Percentiles rank a stretch among this genome's conserved stretches.
Evolutionary conservation across 2,329 filamentous ascomycete species (phyloP).

Genomic region (Pseudophaeomoniella oleicola): DNA sequence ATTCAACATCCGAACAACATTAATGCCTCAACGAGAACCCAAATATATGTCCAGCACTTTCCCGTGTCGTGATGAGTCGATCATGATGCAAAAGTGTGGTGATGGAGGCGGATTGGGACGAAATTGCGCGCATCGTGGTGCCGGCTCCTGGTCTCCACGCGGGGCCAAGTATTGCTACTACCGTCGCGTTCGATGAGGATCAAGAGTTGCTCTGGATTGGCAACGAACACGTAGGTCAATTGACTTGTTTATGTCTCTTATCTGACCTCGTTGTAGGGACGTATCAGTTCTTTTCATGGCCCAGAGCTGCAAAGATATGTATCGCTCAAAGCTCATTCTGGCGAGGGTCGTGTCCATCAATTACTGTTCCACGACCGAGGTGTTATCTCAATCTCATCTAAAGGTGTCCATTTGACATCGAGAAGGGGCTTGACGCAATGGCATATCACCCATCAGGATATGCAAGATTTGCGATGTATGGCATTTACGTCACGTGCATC

Average conservation of each 20-base stretch:
- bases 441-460: constrained; percentile 67
- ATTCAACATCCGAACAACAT: neutral
- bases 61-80: neutral
- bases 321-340: constrained; percentile 66
- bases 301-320: constrained; percentile 79
- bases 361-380: constrained; percentile 85
- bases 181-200: constrained; percentile 74
- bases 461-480: constrained; percentile 86
- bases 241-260: constrained; percentile 1
- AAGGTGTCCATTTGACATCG: constrained; percentile 76
- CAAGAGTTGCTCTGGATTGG: constrained; percentile 90
- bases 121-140: constrained; percentile 72
- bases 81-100: neutral
- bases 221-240: constrained; percentile 61
- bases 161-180: constrained; percentile 56
- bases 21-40: constrained; percentile 1
- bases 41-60: neutral
- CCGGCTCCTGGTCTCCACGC: constrained; percentile 57
- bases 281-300: constrained; percentile 77
- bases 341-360: constrained; percentile 71
- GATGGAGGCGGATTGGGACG: constrained; percentile 34
- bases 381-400: constrained; percentile 68
- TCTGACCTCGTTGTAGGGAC: constrained; percentile 50
- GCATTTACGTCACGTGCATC: constrained; percentile 81
- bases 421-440: constrained; percentile 73